Evolutionary conservation across 2,329 filamentous ascomycete species (phyloP).

Genomic region (Cercospora beticola): DNA sequence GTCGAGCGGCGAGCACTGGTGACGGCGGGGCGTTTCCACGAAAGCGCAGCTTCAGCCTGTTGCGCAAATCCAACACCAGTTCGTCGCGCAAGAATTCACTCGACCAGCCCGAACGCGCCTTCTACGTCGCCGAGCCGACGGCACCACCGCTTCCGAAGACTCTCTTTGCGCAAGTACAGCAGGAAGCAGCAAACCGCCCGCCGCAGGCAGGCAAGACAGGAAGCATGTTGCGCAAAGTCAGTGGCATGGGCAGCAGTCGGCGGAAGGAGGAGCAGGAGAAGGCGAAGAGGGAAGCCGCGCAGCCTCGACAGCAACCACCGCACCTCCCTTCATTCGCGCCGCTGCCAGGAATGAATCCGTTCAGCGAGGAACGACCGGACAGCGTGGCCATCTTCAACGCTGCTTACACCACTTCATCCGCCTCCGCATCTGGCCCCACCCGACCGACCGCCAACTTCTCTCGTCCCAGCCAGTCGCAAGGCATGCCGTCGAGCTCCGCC

Average conservation of each 20-base stretch:
- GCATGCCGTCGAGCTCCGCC: conserved; percentile 23
- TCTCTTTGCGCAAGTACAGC: conserved; percentile 7
- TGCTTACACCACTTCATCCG: conserved; percentile 36
- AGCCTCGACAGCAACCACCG: conserved; percentile 57
- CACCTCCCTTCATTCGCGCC: conserved; percentile 51
- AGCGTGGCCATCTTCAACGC: conserved; percentile 58
- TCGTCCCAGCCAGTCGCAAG: conserved; percentile 26
- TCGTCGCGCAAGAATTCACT: conserved; percentile 11
- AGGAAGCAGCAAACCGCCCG: conserved; percentile 4
- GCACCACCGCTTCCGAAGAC: conserved; percentile 8
- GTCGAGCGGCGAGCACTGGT: conserved; percentile 5
- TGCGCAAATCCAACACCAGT: conserved; percentile 9
- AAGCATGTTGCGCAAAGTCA: conserved; percentile 36
- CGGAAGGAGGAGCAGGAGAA: conserved; percentile 24
- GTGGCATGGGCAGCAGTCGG: conserved; percentile 34
- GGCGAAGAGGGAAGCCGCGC: conserved; percentile 40
- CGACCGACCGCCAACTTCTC: conserved; percentile 37
- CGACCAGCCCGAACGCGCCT: conserved; percentile 6
- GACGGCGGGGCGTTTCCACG: background rate
- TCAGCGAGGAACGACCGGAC: conserved; percentile 61
- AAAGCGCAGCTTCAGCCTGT: conserved; percentile 12
- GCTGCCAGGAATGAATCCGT: conserved; percentile 54
- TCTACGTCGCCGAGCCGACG: conserved; percentile 3
- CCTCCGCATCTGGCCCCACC: conserved; percentile 38
- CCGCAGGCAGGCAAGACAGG: background rate